Conservation (phyloP, 805 yeast species). For the Candida methanosorbosa region DNA sequence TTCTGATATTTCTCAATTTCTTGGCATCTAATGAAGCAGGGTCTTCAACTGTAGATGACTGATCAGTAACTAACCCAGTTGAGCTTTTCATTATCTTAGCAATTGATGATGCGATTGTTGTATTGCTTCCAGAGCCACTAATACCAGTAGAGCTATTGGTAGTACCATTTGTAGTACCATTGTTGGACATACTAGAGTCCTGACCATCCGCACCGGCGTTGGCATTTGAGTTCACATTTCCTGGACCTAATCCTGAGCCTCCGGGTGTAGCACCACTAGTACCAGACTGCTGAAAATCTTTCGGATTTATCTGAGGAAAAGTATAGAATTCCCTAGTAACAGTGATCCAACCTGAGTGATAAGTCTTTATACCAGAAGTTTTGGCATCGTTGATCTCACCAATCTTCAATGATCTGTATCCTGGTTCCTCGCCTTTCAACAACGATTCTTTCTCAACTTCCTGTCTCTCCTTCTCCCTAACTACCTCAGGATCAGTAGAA, state of each 20-base stretch:
- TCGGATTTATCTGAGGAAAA: conserved; percentile 31
- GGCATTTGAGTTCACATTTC: background rate
- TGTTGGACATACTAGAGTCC: background rate
- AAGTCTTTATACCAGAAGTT: conserved; percentile 55
- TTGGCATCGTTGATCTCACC: conserved; percentile 56
- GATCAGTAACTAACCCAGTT: conserved; percentile 1
- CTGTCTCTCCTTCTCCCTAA: conserved; percentile 13
- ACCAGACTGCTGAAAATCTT: conserved; percentile 14
- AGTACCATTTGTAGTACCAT: background rate
- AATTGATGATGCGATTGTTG: background rate
- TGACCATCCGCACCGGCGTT: background rate
- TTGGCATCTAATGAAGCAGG: conserved; percentile 26
- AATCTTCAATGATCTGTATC: conserved; percentile 34
- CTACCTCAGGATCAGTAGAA: conserved; percentile 11
- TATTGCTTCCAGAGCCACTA: background rate
- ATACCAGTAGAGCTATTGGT: background rate
- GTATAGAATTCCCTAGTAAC: conserved; percentile 74
- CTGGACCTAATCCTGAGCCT: background rate
- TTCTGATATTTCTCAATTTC: conserved; percentile 29
- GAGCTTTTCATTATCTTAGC: conserved; percentile 12
- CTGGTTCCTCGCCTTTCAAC: conserved; percentile 16
- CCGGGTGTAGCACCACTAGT: background rate
- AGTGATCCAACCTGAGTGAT: conserved; percentile 68
- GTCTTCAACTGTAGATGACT: conserved; percentile 9
- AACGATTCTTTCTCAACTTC: conserved; percentile 22